These are phyloP conservation scores for Blastomyces parvus DNA, from an alignment of 2,329 filamentous ascomycete genomes.

Conservation along the genomic window DNA sequence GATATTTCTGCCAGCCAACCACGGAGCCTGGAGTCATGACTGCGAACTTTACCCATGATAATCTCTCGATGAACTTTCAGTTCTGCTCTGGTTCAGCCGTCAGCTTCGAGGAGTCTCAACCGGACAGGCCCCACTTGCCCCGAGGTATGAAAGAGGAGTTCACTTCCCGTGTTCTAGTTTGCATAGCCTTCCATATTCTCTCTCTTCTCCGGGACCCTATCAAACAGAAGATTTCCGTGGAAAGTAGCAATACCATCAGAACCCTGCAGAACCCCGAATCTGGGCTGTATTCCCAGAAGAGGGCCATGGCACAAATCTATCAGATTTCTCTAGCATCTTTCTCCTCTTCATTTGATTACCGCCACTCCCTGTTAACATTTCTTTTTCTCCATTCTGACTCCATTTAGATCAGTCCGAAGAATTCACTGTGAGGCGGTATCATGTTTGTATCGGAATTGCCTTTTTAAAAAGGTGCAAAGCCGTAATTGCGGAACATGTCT, in stretches of 20 bases:
- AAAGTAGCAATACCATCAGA: background rate
- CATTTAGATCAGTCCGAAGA: background rate
- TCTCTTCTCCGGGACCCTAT: background rate
- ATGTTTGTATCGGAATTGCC: background rate
- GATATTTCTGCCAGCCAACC: background rate
- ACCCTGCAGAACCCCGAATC: background rate
- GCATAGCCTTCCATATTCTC: background rate
- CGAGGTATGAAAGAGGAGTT: background rate
- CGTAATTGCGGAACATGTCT: too few species aligned
- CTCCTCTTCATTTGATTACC: background rate
- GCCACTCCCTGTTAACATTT: background rate
- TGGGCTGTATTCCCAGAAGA: background rate
- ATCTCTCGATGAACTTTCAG: background rate
- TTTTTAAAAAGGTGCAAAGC: background rate
- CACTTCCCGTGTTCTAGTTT: background rate
- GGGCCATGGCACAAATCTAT: background rate
- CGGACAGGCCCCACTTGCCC: background rate
- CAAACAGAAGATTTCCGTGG: background rate
- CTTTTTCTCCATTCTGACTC: background rate
- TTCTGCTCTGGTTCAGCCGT: background rate
- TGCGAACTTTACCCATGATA: background rate
- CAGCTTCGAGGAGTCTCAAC: background rate
- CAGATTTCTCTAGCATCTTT: background rate
- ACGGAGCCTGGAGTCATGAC: background rate
- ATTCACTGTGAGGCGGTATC: background rate